phyloP scores from a whole-genome alignment of 352 stramenopile species.

The Pythium pyrilobum region DNA sequence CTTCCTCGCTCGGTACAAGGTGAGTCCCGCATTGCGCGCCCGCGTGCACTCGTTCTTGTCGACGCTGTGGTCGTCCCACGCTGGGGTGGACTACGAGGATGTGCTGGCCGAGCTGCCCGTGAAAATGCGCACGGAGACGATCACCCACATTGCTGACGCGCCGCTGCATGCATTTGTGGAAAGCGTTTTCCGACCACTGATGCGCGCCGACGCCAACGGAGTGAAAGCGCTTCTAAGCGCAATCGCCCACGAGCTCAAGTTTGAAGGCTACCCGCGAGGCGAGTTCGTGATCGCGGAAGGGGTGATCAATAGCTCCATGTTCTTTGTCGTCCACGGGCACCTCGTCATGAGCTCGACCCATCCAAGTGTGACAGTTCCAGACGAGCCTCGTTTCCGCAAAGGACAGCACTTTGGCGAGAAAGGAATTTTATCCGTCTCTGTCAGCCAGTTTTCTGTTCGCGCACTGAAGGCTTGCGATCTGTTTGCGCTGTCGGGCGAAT shows the following conservation, averaged over 20 bases:
- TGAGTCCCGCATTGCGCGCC: slow-evolving; percentile 28
- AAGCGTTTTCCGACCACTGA: slow-evolving; percentile 25
- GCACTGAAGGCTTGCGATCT: slow-evolving; percentile 48
- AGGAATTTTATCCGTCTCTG: slow-evolving; percentile 32
- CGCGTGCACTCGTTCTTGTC: slow-evolving; percentile 47
- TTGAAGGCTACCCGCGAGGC: slow-evolving; percentile 44
- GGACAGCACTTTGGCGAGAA: slow-evolving; percentile 51
- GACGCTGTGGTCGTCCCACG: slow-evolving; percentile 52
- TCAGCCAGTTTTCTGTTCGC: slow-evolving; percentile 38
- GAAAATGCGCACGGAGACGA: slow-evolving; percentile 35
- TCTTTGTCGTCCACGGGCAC: slow-evolving; percentile 53
- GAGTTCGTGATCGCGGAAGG: slow-evolving; percentile 45
- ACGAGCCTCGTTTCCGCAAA: slow-evolving; percentile 15
- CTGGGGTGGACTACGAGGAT: slow-evolving; percentile 44
- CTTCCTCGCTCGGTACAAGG: slow-evolving; percentile 41
- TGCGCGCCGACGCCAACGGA: slow-evolving; percentile 12
- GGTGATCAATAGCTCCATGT: slow-evolving; percentile 37
- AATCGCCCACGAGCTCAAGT: slow-evolving; percentile 28
- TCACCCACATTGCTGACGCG: slow-evolving; percentile 40
- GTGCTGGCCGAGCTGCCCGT: slow-evolving; percentile 40
- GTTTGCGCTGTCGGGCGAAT: slow-evolving; percentile 32
- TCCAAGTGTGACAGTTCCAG: not conserved
- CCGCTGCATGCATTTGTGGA: slow-evolving; percentile 31
- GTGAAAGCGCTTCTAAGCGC: slow-evolving; percentile 5
- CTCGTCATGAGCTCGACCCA: slow-evolving; percentile 15